phyloP scores from a whole-genome alignment of 2,329 filamentous ascomycete genomes.

The Colletotrichum coccodes region DNA sequence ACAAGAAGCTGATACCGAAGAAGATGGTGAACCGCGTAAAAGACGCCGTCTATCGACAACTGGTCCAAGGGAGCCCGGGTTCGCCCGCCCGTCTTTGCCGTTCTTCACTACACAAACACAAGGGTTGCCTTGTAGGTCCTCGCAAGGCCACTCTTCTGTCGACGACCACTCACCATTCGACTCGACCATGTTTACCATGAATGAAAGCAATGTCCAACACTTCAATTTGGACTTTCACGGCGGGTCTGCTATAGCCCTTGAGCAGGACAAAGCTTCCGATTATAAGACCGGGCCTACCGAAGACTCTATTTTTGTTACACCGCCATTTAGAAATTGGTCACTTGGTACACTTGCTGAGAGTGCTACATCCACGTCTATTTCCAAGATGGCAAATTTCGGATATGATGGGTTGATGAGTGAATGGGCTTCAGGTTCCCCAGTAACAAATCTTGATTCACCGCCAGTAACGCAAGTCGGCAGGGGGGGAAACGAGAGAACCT shows the following conservation, averaged over 20 bases:
- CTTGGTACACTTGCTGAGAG: constrained; percentile 37
- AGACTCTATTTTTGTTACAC: constrained; percentile 39
- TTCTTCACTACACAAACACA: constrained; percentile 37
- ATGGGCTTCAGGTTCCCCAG: constrained; percentile 39
- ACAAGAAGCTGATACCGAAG: constrained; percentile 42
- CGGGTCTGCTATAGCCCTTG: constrained; percentile 41
- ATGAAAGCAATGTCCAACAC: constrained; percentile 26
- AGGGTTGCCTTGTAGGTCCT: constrained; percentile 33
- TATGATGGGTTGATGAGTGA: constrained; percentile 40
- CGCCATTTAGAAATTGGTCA: constrained; percentile 41
- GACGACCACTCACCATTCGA: constrained; percentile 36
- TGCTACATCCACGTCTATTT: constrained; percentile 23
- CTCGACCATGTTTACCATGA: constrained; percentile 40
- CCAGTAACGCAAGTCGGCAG: not conserved
- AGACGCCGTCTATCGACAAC: constrained; percentile 39
- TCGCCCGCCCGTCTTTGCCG: constrained; percentile 41
- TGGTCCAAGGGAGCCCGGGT: constrained; percentile 43
- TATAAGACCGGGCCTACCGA: constrained; percentile 25
- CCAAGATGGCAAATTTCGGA: constrained; percentile 20
- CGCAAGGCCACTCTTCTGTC: constrained; percentile 33
- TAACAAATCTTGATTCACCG: not conserved
- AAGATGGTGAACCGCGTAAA: constrained; percentile 40
- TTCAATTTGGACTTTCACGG: constrained; percentile 43
- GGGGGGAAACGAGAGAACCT: not conserved
- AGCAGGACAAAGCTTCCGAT: constrained; percentile 32